Evolutionary conservation across 257 asterid species (phyloP).

Genomic region (Agastache rugosa): DNA sequence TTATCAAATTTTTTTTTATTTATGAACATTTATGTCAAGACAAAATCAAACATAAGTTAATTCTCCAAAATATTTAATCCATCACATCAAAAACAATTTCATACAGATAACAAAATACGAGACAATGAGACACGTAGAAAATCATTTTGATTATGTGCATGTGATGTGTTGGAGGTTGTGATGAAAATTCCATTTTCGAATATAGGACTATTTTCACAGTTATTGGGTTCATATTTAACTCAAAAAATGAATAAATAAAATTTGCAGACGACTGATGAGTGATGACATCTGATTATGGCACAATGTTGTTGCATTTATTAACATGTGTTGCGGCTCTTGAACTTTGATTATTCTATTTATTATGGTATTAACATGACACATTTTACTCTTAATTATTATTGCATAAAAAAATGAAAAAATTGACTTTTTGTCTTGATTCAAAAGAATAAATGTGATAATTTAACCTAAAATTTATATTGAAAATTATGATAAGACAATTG

Average conservation of each 20-base stretch:
- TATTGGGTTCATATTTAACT: no score
- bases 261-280: not conserved
- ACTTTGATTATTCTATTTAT: no score
- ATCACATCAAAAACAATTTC: not conserved
- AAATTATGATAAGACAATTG: no score
- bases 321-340: no score
- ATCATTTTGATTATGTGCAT: not conserved
- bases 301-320: not conserved
- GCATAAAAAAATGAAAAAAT: no score
- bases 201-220: no score
- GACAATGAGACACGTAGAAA: not conserved
- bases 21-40: not conserved
- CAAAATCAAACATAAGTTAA: not conserved
- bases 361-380: no score
- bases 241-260: no score
- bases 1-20: not conserved
- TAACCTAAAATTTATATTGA: no score
- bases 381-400: no score
- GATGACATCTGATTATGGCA: not conserved
- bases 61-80: not conserved
- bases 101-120: not conserved
- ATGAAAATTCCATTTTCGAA: not conserved
- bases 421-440: no score
- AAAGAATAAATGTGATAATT: no score
- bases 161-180: not conserved